Conservation (phyloP, 768 basidiomycete genomes). For the Gymnopilus junonius region DNA sequence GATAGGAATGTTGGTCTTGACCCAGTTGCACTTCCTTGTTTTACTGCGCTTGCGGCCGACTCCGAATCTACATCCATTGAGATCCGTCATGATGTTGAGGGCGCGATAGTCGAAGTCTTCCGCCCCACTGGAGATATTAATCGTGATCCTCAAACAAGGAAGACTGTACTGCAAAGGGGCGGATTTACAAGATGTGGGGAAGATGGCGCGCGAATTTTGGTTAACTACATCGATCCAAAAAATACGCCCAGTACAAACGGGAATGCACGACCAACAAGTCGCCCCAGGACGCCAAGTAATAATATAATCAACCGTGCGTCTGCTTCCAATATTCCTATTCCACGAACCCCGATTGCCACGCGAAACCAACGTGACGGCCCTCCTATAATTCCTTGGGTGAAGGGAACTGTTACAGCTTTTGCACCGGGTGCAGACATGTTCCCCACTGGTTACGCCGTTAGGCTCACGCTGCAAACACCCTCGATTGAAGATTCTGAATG, state of each 20-base stretch:
- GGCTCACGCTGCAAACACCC: constrained; percentile 58
- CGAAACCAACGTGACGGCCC: constrained; percentile 55
- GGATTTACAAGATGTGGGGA: constrained; percentile 63
- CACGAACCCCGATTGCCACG: constrained; percentile 27
- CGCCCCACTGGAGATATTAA: constrained; percentile 57
- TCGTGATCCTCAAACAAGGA: constrained; percentile 63
- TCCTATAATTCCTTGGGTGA: constrained; percentile 64
- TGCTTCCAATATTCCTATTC: constrained; percentile 28
- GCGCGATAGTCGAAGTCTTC: constrained; percentile 59
- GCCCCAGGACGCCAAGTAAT: constrained; percentile 42
- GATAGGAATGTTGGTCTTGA: constrained; percentile 33
- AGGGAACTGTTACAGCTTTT: constrained; percentile 58
- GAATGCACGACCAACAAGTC: constrained; percentile 24
- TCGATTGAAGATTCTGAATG: constrained; percentile 65
- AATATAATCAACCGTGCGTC: constrained; percentile 29
- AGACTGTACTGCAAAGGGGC: constrained; percentile 65
- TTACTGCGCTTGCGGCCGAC: constrained; percentile 72
- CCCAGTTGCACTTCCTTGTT: constrained; percentile 67
- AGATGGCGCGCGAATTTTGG: constrained; percentile 61
- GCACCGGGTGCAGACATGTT: constrained; percentile 29
- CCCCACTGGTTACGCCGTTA: constrained; percentile 62
- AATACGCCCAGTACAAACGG: constrained; percentile 14
- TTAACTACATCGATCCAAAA: constrained; percentile 41
- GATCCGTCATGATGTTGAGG: constrained; percentile 64
- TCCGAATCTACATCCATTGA: constrained; percentile 58